A percentile compares a stretch with the other conserved stretches of the same genome.
Evolutionary conservation across 2,329 filamentous ascomycete genomes (phyloP).

Genomic region (Aspergillus sp.): DNA sequence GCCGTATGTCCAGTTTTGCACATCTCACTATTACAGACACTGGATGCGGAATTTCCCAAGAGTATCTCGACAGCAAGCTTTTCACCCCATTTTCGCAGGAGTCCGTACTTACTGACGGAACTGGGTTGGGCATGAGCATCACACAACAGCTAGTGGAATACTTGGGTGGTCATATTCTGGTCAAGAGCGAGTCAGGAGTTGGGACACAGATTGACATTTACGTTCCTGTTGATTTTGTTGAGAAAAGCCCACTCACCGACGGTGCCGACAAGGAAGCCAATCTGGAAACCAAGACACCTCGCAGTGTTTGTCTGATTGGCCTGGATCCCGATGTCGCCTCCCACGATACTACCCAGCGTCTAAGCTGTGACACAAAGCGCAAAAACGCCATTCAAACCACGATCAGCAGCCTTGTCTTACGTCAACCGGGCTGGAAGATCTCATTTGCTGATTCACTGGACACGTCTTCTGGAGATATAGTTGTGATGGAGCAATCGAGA

Average conservation of each 20-base stretch:
- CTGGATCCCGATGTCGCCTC: slow-evolving; percentile 31
- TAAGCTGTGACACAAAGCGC: slow-evolving; percentile 33
- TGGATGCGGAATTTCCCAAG: slow-evolving; percentile 64
- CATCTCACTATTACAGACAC: slow-evolving; percentile 61
- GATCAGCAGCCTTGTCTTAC: slow-evolving; percentile 30
- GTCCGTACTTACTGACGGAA: slow-evolving; percentile 60
- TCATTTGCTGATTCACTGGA: slow-evolving; percentile 31
- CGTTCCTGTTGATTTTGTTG: slow-evolving; percentile 28
- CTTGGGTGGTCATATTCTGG: slow-evolving; percentile 60
- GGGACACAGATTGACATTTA: slow-evolving; percentile 37
- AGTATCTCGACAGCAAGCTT: slow-evolving; percentile 62
- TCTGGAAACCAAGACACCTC: slow-evolving; percentile 9
- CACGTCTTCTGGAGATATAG: slow-evolving; percentile 31
- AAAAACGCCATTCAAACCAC: slow-evolving; percentile 33
- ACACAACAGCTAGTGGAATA: slow-evolving; percentile 62
- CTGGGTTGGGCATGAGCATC: slow-evolving; percentile 67
- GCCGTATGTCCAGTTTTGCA: slow-evolving; percentile 23
- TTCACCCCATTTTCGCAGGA: slow-evolving; percentile 69
- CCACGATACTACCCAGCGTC: slow-evolving; percentile 26
- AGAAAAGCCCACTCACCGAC: not conserved
- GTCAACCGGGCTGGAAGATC: slow-evolving; percentile 30
- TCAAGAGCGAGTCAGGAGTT: slow-evolving; percentile 48
- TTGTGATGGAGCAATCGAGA: slow-evolving; percentile 32
- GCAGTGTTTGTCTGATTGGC: slow-evolving; percentile 31
- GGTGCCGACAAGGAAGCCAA: not conserved